Evolutionary conservation across 75 land plant species (phyloP).

Genomic region (Pinus albicaulis): DNA sequence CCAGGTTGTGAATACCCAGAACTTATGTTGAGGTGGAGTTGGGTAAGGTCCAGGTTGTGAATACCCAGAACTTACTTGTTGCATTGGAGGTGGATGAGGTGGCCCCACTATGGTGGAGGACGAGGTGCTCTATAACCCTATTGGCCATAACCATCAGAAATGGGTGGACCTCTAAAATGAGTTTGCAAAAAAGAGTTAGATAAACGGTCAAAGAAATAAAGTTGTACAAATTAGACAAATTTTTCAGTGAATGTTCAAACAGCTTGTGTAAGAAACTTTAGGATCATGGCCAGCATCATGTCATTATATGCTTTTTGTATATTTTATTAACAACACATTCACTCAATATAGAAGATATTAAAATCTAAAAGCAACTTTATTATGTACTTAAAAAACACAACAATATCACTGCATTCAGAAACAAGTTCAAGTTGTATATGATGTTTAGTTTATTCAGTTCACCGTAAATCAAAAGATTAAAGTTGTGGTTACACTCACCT

Average conservation of each 20-base stretch:
- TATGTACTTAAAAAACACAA: background rate
- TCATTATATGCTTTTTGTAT: background rate
- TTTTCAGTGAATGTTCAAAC: background rate
- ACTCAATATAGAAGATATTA: background rate
- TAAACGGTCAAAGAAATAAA: background rate
- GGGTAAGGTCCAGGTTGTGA: constrained; percentile 52
- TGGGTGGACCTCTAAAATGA: constrained; percentile 35
- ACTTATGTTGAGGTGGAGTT: constrained; percentile 28
- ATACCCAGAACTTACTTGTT: constrained; percentile 37
- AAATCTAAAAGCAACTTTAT: background rate
- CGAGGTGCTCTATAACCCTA: constrained; percentile 45
- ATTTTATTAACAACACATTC: background rate
- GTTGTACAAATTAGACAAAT: background rate
- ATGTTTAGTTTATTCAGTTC: background rate
- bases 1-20: no score
- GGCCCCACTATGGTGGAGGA: constrained; percentile 46
- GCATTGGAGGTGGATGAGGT: constrained; percentile 23
- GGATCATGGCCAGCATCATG: background rate
- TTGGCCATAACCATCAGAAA: constrained; percentile 34
- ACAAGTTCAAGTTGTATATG: constrained; percentile 1
- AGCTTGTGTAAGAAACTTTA: background rate
- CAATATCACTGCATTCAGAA: background rate
- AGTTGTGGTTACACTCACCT: constrained; percentile 5
- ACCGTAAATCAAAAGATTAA: background rate
- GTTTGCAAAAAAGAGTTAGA: constrained; percentile 11